Percentiles rank a stretch among this genome's conserved stretches.
phyloP scores from a whole-genome alignment of 768 basidiomycete species.

The Favolaschia claudopus region DNA sequence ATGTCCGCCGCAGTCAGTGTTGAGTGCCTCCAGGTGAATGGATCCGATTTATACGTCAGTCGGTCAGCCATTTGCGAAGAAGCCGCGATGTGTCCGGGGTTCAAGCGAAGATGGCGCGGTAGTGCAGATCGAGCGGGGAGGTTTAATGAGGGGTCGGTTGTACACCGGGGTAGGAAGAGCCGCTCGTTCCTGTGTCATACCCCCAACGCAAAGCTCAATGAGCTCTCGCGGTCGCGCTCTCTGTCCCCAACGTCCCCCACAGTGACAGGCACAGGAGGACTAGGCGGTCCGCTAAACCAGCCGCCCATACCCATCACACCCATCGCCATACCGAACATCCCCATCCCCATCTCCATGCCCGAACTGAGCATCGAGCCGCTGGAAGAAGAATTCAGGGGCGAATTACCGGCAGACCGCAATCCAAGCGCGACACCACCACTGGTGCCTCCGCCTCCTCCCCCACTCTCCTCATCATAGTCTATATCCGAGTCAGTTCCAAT shows the following conservation, averaged over 20 bases:
- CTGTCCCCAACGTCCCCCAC: constrained; percentile 10
- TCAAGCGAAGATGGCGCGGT: constrained; percentile 18
- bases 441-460: constrained; percentile 15
- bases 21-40: background rate
- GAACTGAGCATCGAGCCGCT: constrained; percentile 4
- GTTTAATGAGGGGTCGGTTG: background rate
- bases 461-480: background rate
- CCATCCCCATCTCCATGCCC: constrained; percentile 20
- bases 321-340: constrained; percentile 27
- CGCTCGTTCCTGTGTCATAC: constrained; percentile 12
- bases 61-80: background rate
- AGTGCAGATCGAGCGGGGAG: constrained; percentile 1
- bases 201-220: constrained; percentile 26
- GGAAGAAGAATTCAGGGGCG: background rate
- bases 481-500: background rate
- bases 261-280: background rate
- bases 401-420: background rate
- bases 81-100: constrained; percentile 6
- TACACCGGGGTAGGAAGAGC: too few relatives aligned
- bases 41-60: constrained; percentile 18
- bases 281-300: constrained; percentile 14
- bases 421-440: constrained; percentile 25
- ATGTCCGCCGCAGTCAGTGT: background rate
- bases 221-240: constrained; percentile 25
- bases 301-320: constrained; percentile 20